Conservation (phyloP, 2,329 filamentous ascomycete species). For the Cytospora schulzeri region DNA sequence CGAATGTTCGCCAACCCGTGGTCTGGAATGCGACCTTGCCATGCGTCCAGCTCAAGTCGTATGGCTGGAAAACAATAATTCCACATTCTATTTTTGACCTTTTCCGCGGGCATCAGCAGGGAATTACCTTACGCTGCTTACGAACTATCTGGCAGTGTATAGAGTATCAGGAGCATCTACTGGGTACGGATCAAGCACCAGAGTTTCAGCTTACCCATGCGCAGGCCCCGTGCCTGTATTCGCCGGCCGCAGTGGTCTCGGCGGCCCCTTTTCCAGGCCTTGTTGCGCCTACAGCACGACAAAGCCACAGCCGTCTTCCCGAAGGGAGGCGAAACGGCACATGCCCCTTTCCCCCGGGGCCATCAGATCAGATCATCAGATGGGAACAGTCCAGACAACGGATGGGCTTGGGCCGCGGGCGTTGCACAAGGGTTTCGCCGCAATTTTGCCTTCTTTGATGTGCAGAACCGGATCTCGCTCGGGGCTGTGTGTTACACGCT, state of each 20-base stretch:
- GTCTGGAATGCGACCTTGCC: conserved; percentile 10
- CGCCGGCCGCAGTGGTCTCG: neutral
- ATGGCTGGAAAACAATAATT: conserved; percentile 8
- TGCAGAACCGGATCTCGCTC: neutral
- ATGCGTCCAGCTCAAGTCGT: conserved; percentile 1
- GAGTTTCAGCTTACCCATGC: neutral
- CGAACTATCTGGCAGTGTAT: neutral
- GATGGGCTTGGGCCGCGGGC: neutral
- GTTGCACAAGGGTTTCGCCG: neutral
- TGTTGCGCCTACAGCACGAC: neutral
- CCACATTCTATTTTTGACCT: conserved; percentile 18
- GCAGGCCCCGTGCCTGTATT: neutral
- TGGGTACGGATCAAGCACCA: neutral
- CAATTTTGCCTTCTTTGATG: neutral
- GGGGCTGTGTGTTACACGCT: neutral
- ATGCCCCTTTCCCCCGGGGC: neutral
- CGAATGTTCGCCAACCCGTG: neutral
- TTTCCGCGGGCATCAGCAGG: conserved; percentile 1
- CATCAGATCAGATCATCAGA: neutral
- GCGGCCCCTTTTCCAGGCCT: neutral
- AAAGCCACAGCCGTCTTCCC: neutral
- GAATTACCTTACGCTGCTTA: neutral
- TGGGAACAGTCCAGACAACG: neutral
- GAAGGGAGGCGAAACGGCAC: neutral
- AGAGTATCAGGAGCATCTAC: no score